Percentiles rank a stretch among this genome's conserved stretches.
Conservation (phyloP, 176 grass and related monocot genomes). For the Zizania latifolia region DNA sequence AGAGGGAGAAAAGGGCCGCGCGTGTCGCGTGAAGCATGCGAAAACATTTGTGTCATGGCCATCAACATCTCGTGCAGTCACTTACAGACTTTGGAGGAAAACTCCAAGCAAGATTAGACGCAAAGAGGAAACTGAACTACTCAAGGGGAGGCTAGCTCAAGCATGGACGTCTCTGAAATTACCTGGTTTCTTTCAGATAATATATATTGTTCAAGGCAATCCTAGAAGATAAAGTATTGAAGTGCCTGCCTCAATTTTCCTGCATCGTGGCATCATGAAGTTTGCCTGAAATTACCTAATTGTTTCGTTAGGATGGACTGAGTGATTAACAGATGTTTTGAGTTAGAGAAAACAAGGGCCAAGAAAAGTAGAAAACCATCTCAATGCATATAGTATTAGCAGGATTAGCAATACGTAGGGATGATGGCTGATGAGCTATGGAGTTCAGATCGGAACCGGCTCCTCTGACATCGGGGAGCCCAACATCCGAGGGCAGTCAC, state of each 20-base stretch:
- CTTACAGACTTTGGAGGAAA: conserved; percentile 32
- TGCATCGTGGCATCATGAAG: not conserved
- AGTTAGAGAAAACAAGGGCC: not conserved
- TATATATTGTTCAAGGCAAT: not conserved
- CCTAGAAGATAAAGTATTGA: not conserved
- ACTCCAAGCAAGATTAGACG: conserved; percentile 35
- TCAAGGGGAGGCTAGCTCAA: not conserved
- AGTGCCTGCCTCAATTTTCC: not conserved
- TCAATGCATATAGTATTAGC: not conserved
- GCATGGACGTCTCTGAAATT: not conserved
- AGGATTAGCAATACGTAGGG: not conserved
- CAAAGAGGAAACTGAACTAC: not conserved
- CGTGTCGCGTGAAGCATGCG: conserved; percentile 51
- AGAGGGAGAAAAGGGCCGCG: not conserved
- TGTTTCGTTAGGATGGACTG: not conserved
- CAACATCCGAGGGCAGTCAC: too few relatives aligned
- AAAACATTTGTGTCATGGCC: conserved; percentile 28
- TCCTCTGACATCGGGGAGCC: too few relatives aligned
- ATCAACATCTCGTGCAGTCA: not conserved
- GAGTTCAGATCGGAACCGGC: not conserved
- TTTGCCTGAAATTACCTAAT: not conserved
- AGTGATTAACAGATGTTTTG: not conserved
- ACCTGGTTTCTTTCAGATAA: not conserved
- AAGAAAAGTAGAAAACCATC: not conserved
- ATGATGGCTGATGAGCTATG: not conserved